Evolutionary conservation across 2,329 filamentous ascomycete species (phyloP).

Genomic region (Chaetomiaceae sp.): DNA sequence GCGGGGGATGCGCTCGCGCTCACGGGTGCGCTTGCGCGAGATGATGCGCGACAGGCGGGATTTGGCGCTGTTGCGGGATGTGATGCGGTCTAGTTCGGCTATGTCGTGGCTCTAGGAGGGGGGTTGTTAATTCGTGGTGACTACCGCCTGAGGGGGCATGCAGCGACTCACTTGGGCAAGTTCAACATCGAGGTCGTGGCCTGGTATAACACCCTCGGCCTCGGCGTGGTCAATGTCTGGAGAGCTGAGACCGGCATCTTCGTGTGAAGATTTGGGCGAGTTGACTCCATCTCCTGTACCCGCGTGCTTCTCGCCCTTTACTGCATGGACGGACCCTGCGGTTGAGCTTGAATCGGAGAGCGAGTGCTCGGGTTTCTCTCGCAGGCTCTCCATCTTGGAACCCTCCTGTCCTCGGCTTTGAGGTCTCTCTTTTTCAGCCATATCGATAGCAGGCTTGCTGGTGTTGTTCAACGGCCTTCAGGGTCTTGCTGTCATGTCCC

Average conservation of each 20-base stretch:
- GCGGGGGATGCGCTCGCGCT: slow-evolving; percentile 32
- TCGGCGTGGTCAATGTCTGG: slow-evolving; percentile 32
- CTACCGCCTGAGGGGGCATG: too few species aligned
- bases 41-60: slow-evolving; percentile 29
- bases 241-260: not conserved
- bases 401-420: not conserved
- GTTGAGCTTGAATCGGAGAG: slow-evolving; percentile 9
- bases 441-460: not conserved
- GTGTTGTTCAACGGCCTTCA: not conserved
- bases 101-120: slow-evolving; percentile 15
- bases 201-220: slow-evolving; percentile 29
- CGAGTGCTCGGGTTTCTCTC: slow-evolving; percentile 3
- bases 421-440: slow-evolving; percentile 4
- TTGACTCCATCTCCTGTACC: not conserved
- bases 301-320: not conserved
- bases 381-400: not conserved
- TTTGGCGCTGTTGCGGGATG: slow-evolving; percentile 24
- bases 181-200: slow-evolving; percentile 29
- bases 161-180: slow-evolving; percentile 27
- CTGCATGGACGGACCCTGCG: not conserved
- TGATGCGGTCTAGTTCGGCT: slow-evolving; percentile 21
- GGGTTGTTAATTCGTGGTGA: not conserved
- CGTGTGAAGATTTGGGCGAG: not conserved
- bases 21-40: slow-evolving; percentile 27
- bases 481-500: not conserved